Evolutionary conservation across 768 basidiomycete species (phyloP), one percentile per base, ranked within the genome.

Genomic region (Tulasnella calospora): DNA sequence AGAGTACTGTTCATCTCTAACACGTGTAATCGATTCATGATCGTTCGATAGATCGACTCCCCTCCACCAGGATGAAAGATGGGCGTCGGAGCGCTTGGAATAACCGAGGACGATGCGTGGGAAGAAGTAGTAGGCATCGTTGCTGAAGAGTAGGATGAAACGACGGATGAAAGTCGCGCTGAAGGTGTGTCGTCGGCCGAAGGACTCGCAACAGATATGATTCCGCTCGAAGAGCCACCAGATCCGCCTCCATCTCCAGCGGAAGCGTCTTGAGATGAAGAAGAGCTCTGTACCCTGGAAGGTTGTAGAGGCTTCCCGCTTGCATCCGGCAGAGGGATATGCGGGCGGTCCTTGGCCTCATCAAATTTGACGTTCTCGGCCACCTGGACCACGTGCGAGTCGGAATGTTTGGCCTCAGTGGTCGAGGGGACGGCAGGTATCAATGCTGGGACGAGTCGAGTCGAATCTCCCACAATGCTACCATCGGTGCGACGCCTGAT

Each of bases 41-140:
- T 99, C 17, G 92, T 94, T 10, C 95, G 92, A 82, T 98, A 99
- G 80, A 99, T 96, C 1, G 95, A 96, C 83, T 99, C 98, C 33
- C 94, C 94, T 17, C 79, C 79, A 27, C 77, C 44, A 8, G 77
- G 36, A 73, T 51, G 40, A 19, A 47, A 17, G 38, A 19, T 33
- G 33, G 76, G n/a, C 8, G 79, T 46, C 17, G 79, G 55, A 40
- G 83, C 61, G 71, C 82, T 76, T 36, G 81, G 78, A 80, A 80
- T 57, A 81, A 51, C 27, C 27, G 61, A 74, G 13, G 78, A 55
- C 72, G 69, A 33, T 46, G 77, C 7, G 36, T 41, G 6, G 8
- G 72, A 74, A 19, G 78, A 10, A 12, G 78, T 12, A 15, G 55
- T 23, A 5, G 33, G 21, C 38, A n/a, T 27, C 10, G 27, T 51